Evolutionary conservation across 176 grass and related monocot genomes (phyloP).

Genomic region (Cenchrus americanus): DNA sequence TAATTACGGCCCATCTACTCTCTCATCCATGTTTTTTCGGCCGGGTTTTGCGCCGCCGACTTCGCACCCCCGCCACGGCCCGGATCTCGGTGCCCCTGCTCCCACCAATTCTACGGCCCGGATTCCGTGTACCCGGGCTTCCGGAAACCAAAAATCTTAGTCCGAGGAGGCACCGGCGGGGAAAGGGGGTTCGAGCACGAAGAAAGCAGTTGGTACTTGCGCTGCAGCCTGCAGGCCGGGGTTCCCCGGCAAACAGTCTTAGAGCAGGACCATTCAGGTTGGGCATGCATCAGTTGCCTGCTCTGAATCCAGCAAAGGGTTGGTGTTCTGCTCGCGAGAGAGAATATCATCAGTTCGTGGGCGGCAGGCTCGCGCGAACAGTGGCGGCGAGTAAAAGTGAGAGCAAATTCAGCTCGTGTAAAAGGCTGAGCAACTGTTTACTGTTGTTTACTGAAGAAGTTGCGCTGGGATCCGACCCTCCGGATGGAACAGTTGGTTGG

Average conservation of each 20-base stretch:
- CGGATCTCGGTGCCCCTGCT: too few species aligned
- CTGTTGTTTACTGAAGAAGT: constrained; percentile 2
- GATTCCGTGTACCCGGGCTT: too few species aligned
- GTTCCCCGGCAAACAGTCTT: constrained; percentile 38
- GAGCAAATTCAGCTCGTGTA: constrained; percentile 30
- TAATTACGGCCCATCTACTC: too few species aligned
- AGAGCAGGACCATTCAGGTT: constrained; percentile 23
- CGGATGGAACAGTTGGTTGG: neutral
- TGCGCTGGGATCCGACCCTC: constrained; percentile 5
- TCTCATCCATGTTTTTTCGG: too few species aligned
- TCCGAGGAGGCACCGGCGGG: neutral
- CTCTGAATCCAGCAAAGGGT: neutral
- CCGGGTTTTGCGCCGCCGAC: too few species aligned
- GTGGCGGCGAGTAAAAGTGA: constrained; percentile 30
- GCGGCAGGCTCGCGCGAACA: constrained; percentile 6
- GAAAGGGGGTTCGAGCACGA: neutral
- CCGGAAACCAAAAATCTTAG: too few species aligned
- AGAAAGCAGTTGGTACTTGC: constrained; percentile 20
- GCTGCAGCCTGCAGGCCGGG: neutral
- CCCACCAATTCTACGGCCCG: too few species aligned
- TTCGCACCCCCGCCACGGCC: too few species aligned
- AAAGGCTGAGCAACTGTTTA: constrained; percentile 7
- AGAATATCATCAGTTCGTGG: constrained; percentile 20
- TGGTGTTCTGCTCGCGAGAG: neutral
- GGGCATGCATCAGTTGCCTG: neutral